Conservation (phyloP, 768 basidiomycete genomes). For the Mycena capillaripes region DNA sequence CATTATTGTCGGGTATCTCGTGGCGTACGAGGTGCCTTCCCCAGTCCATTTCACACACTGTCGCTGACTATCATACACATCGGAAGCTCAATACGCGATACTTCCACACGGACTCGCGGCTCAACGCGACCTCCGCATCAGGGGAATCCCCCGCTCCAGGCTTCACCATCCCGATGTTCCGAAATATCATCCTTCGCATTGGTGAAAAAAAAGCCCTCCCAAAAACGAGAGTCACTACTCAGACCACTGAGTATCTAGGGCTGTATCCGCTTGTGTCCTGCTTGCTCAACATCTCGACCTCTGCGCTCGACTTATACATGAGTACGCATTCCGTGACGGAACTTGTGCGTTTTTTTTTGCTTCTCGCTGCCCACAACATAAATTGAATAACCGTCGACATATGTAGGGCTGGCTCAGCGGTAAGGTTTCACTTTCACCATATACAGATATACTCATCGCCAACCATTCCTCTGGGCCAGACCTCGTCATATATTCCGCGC, state of each 20-base stretch:
- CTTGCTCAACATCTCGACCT: neutral
- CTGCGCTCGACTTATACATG: neutral
- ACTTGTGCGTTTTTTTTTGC: neutral
- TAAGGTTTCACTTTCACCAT: neutral
- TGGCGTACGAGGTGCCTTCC: neutral
- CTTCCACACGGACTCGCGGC: neutral
- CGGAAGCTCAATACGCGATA: neutral
- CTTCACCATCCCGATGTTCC: neutral
- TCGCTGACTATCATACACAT: neutral
- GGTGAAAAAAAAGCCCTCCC: neutral
- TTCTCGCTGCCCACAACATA: neutral
- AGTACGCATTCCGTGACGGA: neutral
- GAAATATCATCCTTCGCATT: slow-evolving; percentile 3
- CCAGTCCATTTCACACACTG: neutral
- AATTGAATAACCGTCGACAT: neutral
- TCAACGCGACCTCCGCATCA: neutral
- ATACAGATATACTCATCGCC: neutral
- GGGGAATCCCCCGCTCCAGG: neutral
- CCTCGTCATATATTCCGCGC: slow-evolving; percentile 1
- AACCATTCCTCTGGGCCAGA: too few relatives aligned
- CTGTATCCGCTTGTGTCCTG: slow-evolving; percentile 7
- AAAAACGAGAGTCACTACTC: too few relatives aligned
- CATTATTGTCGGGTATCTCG: neutral
- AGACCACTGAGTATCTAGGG: neutral
- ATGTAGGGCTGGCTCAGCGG: neutral